phyloP scores from a whole-genome alignment of 352 stramenopile genomes.

The Globisporangium spiculum region DNA sequence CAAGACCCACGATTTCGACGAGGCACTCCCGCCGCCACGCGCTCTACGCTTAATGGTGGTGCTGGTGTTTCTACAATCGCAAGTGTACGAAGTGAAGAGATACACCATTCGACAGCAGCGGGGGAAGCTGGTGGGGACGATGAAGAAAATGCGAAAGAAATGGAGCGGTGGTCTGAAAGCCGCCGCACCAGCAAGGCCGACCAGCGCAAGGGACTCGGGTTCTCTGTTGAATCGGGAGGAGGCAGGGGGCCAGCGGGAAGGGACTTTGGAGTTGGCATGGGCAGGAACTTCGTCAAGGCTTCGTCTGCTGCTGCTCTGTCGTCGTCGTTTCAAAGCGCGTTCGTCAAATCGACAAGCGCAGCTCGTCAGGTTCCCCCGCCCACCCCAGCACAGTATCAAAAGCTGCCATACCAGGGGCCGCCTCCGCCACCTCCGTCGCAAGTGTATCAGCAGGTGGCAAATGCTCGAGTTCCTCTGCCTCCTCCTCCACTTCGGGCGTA shows the following conservation, averaged over 20 bases:
- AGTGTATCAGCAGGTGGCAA: background rate
- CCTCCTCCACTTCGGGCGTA: background rate
- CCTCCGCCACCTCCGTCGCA: background rate
- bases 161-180: constrained; percentile 58
- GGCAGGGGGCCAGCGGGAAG: background rate
- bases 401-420: background rate
- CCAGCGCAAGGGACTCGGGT: constrained; percentile 70
- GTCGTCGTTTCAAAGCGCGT: constrained; percentile 20
- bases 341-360: constrained; percentile 22
- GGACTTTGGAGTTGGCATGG: background rate
- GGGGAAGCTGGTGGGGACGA: constrained; percentile 29
- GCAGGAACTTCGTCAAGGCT: constrained; percentile 38
- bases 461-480: constrained; percentile 1
- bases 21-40: constrained; percentile 21
- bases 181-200: constrained; percentile 57
- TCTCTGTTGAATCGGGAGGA: constrained; percentile 13
- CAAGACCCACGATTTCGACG: constrained; percentile 48
- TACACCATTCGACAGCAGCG: background rate
- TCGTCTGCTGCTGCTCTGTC: constrained; percentile 17
- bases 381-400: background rate
- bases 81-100: background rate
- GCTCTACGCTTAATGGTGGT: background rate
- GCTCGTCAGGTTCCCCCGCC: background rate
- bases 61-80: background rate
- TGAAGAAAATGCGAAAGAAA: constrained; percentile 47